Evolutionary conservation across 179 eudicot species (phyloP), one percentile per base, ranked within the genome.

Genomic region (Amaranthus tricolor): DNA sequence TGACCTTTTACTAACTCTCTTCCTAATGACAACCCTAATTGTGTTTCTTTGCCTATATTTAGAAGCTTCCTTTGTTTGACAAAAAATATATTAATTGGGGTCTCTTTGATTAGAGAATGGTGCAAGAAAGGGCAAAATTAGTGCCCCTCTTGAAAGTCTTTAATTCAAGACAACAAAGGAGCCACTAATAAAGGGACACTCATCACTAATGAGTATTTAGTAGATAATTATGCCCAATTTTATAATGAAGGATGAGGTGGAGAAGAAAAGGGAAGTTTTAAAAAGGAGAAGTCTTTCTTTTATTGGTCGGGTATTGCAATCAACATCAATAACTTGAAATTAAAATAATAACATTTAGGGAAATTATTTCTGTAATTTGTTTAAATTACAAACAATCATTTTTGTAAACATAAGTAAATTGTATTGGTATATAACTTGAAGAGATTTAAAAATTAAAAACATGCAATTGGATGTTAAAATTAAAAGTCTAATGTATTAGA

Each of bases 181-280:
- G 83, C 75, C 80, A 81, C 74, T 81, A 68, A 77, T 73, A 73
- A 81, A 76, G 80, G 77, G 71, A 77, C 77, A 79, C 70, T 78
- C 71, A 60, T 74, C 77, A 79, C 70, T 78, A 74, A 60, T 74
- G 69, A 74, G 81, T 74, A 74, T 82, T 82, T 82, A 77, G 82
- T 78, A 72, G 81, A 71, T 78, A 71, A 78, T 78, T 74, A 81
- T 74, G 78, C 66, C 74, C 40, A 60, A 45, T 73, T 61, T 31
- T 73, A 53, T 81, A 78, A 70, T 74, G 58, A 64, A 21, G 76
- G 71, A 71, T 77, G 82, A 75, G 78, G 84, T 84, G 80, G 78
- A 67, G 53, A 71, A 50, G 58, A 49, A 5, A 45, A 72, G 43
- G 63, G 15, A 47, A 65, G 66, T 80, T 66, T 31, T 53, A 48